Conservation (phyloP, 2,329 filamentous ascomycete genomes). For the Sordariomycetes sp. region DNA sequence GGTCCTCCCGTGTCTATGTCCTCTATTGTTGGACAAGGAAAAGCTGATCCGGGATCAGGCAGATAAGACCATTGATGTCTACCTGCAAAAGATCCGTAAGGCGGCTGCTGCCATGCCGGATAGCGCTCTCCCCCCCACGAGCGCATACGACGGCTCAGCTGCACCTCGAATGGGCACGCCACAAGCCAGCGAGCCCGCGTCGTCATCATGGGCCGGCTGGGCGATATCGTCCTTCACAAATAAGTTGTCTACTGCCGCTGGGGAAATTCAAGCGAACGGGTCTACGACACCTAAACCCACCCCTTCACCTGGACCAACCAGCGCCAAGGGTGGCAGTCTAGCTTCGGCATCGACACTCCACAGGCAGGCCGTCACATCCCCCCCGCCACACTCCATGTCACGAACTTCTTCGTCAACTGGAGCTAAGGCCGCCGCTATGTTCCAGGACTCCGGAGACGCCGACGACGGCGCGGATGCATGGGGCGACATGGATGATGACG, state of each 20-base stretch:
- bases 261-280: slow-evolving; percentile 59
- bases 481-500: slow-evolving; percentile 51
- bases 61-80: slow-evolving; percentile 78
- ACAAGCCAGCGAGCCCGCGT: slow-evolving; percentile 49
- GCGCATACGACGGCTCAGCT: slow-evolving; percentile 34
- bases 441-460: slow-evolving; percentile 45
- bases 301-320: slow-evolving; percentile 26
- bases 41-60: slow-evolving; percentile 90
- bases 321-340: slow-evolving; percentile 24
- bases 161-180: slow-evolving; percentile 72
- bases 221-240: slow-evolving; percentile 98
- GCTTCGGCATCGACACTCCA: slow-evolving; percentile 49
- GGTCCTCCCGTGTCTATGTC: slow-evolving; percentile 75
- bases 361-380: slow-evolving; percentile 47
- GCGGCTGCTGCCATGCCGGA: slow-evolving; percentile 71
- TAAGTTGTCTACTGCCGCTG: slow-evolving; percentile 73
- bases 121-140: slow-evolving; percentile 58
- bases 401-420: slow-evolving; percentile 36
- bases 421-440: slow-evolving; percentile 35
- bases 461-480: slow-evolving; percentile 64
- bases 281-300: slow-evolving; percentile 29
- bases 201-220: slow-evolving; percentile 79
- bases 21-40: slow-evolving; percentile 84
- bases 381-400: slow-evolving; percentile 33
- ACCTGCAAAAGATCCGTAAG: slow-evolving; percentile 74